phyloP scores from a whole-genome alignment of 2,329 filamentous ascomycete species.

The Clonostachys rhizophaga region DNA sequence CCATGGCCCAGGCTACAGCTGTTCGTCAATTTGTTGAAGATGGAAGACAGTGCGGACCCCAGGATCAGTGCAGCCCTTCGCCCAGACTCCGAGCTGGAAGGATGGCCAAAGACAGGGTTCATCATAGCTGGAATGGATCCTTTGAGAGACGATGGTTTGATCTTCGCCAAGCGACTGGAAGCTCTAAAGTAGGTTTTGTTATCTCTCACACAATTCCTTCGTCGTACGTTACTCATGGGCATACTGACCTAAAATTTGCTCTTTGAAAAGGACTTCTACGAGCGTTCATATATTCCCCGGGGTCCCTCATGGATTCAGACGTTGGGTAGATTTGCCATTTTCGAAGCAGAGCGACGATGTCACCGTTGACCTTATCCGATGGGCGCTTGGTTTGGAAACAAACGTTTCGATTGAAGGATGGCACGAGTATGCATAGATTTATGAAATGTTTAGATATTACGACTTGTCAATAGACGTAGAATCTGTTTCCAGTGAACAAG shows the following conservation, averaged over 20 bases:
- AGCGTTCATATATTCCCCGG: slow-evolving; percentile 20
- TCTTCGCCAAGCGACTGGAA: slow-evolving; percentile 15
- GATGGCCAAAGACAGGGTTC: slow-evolving; percentile 15
- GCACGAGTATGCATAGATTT: not conserved
- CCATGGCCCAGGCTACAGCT: slow-evolving; percentile 24
- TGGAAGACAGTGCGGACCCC: slow-evolving; percentile 14
- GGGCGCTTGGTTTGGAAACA: not conserved
- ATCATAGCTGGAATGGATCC: slow-evolving; percentile 16
- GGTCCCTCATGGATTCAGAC: slow-evolving; percentile 17
- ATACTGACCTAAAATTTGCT: not conserved
- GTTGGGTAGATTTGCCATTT: slow-evolving; percentile 11
- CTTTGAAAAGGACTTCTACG: slow-evolving; percentile 10
- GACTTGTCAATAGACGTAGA: too few relatives aligned
- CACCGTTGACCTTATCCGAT: not conserved
- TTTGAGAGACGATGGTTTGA: slow-evolving; percentile 17
- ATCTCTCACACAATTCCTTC: too few relatives aligned
- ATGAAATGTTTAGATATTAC: not conserved
- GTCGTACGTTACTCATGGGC: too few relatives aligned
- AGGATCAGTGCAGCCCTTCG: slow-evolving; percentile 25
- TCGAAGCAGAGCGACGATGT: slow-evolving; percentile 3
- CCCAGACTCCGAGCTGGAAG: slow-evolving; percentile 11
- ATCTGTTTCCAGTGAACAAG: too few relatives aligned
- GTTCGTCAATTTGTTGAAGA: slow-evolving; percentile 12
- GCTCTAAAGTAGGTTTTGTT: slow-evolving; percentile 8
- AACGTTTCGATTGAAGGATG: not conserved